Evolutionary conservation across 169 alveolate species (phyloP).

Genomic region (Besnoitia besnoiti): DNA sequence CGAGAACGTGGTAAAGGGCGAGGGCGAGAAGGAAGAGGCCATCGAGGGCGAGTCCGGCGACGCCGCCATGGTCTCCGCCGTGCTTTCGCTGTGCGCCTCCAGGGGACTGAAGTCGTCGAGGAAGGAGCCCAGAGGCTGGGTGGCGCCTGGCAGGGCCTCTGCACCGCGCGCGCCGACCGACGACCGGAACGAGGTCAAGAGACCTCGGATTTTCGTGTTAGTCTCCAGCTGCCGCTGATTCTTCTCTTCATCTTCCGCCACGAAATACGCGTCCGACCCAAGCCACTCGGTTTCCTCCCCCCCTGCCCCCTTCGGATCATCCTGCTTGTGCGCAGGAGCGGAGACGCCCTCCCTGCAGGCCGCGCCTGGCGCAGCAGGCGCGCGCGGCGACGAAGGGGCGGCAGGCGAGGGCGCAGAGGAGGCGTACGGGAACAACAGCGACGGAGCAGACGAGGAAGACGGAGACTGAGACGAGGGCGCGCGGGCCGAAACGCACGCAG

Average conservation of each 20-base stretch:
- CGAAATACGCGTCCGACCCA: background rate
- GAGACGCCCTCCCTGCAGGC: too few species aligned
- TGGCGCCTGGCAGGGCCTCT: too few species aligned
- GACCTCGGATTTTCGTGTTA: background rate
- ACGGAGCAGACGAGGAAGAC: background rate
- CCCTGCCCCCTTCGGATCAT: background rate
- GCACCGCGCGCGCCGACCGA: too few species aligned
- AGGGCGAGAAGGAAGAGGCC: too few species aligned
- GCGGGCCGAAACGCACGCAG: background rate
- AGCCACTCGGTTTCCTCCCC: background rate
- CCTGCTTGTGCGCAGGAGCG: background rate
- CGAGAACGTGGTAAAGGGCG: too few species aligned
- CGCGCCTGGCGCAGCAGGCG: background rate
- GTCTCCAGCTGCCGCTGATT: background rate
- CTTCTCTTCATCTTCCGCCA: background rate
- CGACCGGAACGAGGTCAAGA: background rate
- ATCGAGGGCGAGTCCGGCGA: too few species aligned
- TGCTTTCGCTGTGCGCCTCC: too few species aligned
- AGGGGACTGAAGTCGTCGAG: background rate
- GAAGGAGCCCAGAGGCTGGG: too few species aligned
- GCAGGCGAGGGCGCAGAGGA: background rate
- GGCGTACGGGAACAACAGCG: too few species aligned
- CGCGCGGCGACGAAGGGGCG: background rate
- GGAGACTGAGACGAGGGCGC: background rate
- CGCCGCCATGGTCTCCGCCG: too few species aligned